Percentiles rank a stretch among this genome's conserved stretches.
Conservation (phyloP, 1,284 basidiomycete genomes). For the Xerocomus nothofagi region DNA sequence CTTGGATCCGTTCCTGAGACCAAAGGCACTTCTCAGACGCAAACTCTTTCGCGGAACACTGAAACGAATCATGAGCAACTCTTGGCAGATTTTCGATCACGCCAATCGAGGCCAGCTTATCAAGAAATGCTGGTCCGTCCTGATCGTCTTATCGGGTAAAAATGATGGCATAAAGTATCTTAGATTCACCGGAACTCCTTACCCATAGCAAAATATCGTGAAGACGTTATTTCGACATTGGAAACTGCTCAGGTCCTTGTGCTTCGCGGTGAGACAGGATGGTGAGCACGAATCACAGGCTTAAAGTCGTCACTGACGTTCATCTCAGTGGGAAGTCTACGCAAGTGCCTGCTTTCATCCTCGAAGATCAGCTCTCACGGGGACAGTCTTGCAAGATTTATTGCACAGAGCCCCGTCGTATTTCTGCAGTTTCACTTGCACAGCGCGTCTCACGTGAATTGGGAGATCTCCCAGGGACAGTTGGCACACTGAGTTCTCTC, state of each 20-base stretch:
- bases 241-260: slow-evolving; percentile 87
- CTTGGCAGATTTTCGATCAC: slow-evolving; percentile 55
- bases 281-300: slow-evolving; percentile 44
- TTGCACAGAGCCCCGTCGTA: slow-evolving; percentile 95
- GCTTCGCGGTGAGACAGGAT: slow-evolving; percentile 97
- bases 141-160: not conserved
- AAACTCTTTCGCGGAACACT: slow-evolving; percentile 20
- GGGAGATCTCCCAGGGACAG: slow-evolving; percentile 81
- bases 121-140: slow-evolving; percentile 82
- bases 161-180: slow-evolving; percentile 6
- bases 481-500: slow-evolving; percentile 79
- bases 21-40: slow-evolving; percentile 16
- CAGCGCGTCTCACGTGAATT: slow-evolving; percentile 94
- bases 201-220: slow-evolving; percentile 86
- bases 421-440: slow-evolving; percentile 96
- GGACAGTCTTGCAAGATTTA: slow-evolving; percentile 91
- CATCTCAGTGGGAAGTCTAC: slow-evolving; percentile 89
- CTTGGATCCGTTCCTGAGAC: slow-evolving; percentile 30
- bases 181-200: slow-evolving; percentile 73
- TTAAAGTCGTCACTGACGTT: slow-evolving; percentile 13
- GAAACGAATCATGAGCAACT: slow-evolving; percentile 50
- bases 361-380: slow-evolving; percentile 85
- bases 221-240: slow-evolving; percentile 73
- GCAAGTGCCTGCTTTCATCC: slow-evolving; percentile 92
- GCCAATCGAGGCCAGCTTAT: slow-evolving; percentile 67